Evolutionary conservation across 192 early-diverging fungal species (phyloP), one percentile per base, ranked within the genome.

Genomic region (Diversispora epigaea): DNA sequence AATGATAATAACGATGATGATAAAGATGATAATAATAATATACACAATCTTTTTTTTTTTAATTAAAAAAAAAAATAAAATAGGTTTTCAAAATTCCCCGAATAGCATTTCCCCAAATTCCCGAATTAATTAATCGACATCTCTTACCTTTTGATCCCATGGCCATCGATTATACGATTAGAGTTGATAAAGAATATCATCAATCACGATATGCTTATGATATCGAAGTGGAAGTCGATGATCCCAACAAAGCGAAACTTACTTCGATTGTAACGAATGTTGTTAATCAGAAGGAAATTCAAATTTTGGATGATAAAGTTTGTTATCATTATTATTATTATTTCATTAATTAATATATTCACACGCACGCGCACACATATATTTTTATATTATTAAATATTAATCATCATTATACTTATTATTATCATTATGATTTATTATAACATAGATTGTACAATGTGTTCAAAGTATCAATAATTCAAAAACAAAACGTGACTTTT

Each of bases 401-500:
- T n/a, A n/a, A n/a, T n/a, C n/a, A n/a, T n/a, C n/a, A n/a, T n/a
- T n/a, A n/a, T n/a, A n/a, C n/a, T n/a, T n/a, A n/a, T n/a, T n/a
- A n/a, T n/a, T n/a, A n/a, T n/a, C n/a, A n/a, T n/a, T n/a, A n/a
- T n/a, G n/a, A n/a, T n/a, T n/a, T 54, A 17, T 4, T 11, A 11
- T 54, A 54, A 4, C 14, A 17, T 76, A 83, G 84, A 91, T 97
- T 78, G 88, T 90, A 40, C 88, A 91, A 68, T 88, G 89, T 67
- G 88, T 96, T 61, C 89, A 92, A 72, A 86, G 87, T 47, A 93
- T 99, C 82, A 93, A 95, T 75, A 92, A 94, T 58, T 90, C 88
- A 47, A 93, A 95, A 61, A 87, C 91, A 41, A 96, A 96, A 77
- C 93, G 97, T 15, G 95, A 97, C 75, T 99, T 98, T 77, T 85